Evolutionary conservation across 2,329 filamentous ascomycete genomes (phyloP).

Genomic region (Seiridium unicorne): DNA sequence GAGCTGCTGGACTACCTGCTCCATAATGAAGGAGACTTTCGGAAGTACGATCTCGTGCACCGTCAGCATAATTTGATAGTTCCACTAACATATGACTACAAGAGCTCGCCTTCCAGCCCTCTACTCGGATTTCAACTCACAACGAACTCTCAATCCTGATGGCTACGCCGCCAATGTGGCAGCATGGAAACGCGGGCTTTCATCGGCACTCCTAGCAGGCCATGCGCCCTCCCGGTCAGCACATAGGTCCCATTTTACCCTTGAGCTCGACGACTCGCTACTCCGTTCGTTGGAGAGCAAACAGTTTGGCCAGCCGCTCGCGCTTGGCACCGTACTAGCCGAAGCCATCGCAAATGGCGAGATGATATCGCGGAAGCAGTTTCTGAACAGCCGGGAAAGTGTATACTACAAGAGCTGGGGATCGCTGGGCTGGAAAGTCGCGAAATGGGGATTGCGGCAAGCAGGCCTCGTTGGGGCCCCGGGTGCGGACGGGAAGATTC

Average conservation of each 20-base stretch:
- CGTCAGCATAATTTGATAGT: background rate
- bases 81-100: constrained; percentile 17
- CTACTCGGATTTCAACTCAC: constrained; percentile 81
- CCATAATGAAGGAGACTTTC: constrained; percentile 59
- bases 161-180: constrained; percentile 78
- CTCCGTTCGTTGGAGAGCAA: constrained; percentile 69
- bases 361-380: constrained; percentile 70
- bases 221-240: constrained; percentile 38
- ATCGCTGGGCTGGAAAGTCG: constrained; percentile 61
- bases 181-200: constrained; percentile 76
- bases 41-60: constrained; percentile 39
- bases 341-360: constrained; percentile 71
- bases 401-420: constrained; percentile 71
- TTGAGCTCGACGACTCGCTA: constrained; percentile 61
- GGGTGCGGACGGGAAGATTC: constrained; percentile 48
- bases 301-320: constrained; percentile 78
- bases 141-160: constrained; percentile 76
- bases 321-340: constrained; percentile 71
- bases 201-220: constrained; percentile 66
- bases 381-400: constrained; percentile 62
- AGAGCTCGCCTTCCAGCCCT: constrained; percentile 79
- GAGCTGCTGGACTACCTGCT: constrained; percentile 68
- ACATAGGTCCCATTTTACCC: constrained; percentile 46
- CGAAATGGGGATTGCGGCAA: constrained; percentile 22
- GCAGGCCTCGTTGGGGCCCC: constrained; percentile 29